phyloP scores from a whole-genome alignment of 768 basidiomycete species.

The Serpula lacrymans region DNA sequence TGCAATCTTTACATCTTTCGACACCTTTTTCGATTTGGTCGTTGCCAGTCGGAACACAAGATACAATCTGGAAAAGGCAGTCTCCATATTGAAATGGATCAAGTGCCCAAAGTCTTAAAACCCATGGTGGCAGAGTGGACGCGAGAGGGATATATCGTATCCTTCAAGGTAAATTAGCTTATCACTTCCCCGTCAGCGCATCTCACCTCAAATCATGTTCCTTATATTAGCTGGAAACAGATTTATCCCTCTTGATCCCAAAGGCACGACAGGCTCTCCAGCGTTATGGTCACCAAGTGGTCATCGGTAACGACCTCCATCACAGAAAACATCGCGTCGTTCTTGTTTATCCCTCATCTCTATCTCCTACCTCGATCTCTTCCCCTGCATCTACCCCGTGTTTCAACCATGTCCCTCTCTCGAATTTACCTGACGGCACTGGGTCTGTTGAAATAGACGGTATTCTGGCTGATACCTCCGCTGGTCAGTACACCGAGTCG shows the following conservation, averaged over 20 bases:
- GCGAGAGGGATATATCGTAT: constrained; percentile 85
- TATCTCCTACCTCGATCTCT: too few species aligned
- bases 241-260: constrained; percentile 75
- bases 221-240: constrained; percentile 81
- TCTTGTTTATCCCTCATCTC: constrained; percentile 62
- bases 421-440: too few species aligned
- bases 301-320: constrained; percentile 95
- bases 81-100: constrained; percentile 95
- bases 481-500: constrained; percentile 43
- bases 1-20: background rate
- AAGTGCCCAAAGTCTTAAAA: constrained; percentile 94
- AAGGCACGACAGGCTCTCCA: constrained; percentile 87
- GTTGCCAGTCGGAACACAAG: constrained; percentile 86
- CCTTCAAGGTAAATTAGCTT: constrained; percentile 92
- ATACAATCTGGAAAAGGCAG: constrained; percentile 97
- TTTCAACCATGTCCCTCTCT: constrained; percentile 9
- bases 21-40: background rate
- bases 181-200: background rate
- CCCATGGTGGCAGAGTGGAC: constrained; percentile 95
- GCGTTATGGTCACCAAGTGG: constrained; percentile 95
- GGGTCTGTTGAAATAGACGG: constrained; percentile 6
- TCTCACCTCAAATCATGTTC: background rate
- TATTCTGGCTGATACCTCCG: constrained; percentile 12
- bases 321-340: constrained; percentile 90
- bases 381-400: background rate